Evolutionary conservation across 805 yeast genomes (phyloP).

Genomic region (Jamesozyma hellenica): DNA sequence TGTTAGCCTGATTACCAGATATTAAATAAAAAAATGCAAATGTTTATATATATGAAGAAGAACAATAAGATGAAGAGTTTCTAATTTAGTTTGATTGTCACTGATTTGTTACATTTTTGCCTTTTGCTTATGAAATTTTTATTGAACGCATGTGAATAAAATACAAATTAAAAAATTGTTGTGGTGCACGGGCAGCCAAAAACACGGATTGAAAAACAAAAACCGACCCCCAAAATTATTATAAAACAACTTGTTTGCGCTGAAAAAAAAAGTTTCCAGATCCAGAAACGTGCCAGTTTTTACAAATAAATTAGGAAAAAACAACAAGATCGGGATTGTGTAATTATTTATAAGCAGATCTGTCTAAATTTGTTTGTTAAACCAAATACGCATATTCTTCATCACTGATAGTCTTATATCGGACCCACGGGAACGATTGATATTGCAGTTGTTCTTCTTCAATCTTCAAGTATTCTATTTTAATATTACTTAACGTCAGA

Average conservation of each 20-base stretch:
- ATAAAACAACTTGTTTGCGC: neutral
- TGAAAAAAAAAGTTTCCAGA: no score
- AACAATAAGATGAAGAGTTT: neutral
- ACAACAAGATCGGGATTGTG: no score
- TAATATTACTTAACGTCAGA: constrained; percentile 54
- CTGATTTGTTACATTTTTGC: neutral
- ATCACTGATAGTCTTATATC: constrained; percentile 42
- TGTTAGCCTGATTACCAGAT: neutral
- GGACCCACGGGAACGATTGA: constrained; percentile 73
- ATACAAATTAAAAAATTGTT: neutral
- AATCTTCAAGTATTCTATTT: constrained; percentile 55
- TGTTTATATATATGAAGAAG: no score
- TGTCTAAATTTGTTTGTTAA: neutral
- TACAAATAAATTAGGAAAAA: no score
- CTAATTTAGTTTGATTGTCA: neutral
- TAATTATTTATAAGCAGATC: neutral
- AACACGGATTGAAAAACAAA: no score
- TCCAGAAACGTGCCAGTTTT: no score
- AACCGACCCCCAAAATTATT: neutral
- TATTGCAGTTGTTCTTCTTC: constrained; percentile 51
- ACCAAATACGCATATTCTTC: constrained; percentile 28
- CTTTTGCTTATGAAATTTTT: neutral
- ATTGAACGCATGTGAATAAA: constrained; percentile 1
- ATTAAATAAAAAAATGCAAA: no score
- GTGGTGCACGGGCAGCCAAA: neutral